Base-by-base conservation (phyloP, 169 alveolate genomes). In the Plasmodium knowlesi region DNA sequence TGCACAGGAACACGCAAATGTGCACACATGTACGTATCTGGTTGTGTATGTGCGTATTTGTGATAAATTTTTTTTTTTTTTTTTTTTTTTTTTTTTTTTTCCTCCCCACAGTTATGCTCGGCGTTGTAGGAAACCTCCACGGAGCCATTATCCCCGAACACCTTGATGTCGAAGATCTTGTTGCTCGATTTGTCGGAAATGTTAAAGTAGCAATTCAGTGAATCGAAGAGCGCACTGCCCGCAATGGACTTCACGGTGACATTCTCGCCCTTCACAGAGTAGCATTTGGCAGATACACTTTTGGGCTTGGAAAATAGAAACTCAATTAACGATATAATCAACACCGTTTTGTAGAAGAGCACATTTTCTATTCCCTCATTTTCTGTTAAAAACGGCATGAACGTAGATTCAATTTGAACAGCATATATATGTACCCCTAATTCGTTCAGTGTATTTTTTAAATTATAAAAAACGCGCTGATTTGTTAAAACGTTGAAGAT, bases 371-470 rank as follows among this genome's bases (percentile, higher is more conserved):
- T 32, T 0, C 37, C 94, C 82, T 76, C 94, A 88, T 79, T 88
- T 54, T 88, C 89, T 3, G 72, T 37, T 46, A 30, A 78, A 88
- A 76, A 88, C 9, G 94, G 94, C 32, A 88, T 88, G 57, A 78
- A 88, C 22, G 94, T 88, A 8, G 83, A 88, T n/a, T 88, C 94
- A 5, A 76, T 53, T 25, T 88, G 94, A 78, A 79, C 94, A 3
- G 82, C 86, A 79, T 76, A 46, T 37, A 79, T 78, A 19, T 88
- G n/a, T 1, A 82, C 94, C 81, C 94, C 94, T 78, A 88, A 76
- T 32, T 88, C 94, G 30, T 78, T 61, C 3, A 88, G 53, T 19
- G 41, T 25, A 54, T 34, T 78, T 78, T 88, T 88, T 5, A 88
- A 82, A 9, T 28, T 88, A n/a, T 88, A 41, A 88, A 88, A 88